Conservation (phyloP, 768 basidiomycete genomes). For the Tricholoma terreum region DNA sequence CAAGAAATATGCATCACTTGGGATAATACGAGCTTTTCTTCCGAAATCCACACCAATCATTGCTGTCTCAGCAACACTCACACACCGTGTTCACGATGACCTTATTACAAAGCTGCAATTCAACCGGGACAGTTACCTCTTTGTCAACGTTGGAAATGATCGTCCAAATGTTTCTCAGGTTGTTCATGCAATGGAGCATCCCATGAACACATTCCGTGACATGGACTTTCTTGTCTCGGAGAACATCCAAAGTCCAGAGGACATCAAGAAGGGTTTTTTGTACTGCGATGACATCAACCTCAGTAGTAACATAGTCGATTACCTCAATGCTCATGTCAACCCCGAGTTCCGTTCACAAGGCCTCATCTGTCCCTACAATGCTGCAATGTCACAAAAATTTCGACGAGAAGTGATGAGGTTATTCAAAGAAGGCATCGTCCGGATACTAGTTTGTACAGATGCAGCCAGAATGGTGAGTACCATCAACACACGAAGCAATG, state of each 20-base stretch:
- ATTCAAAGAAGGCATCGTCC: too few relatives aligned
- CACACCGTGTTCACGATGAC: slow-evolving; percentile 23
- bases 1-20: too few relatives aligned
- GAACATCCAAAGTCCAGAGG: neutral
- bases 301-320: slow-evolving; percentile 23
- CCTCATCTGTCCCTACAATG: slow-evolving; percentile 27
- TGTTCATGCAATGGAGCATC: slow-evolving; percentile 31
- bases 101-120: slow-evolving; percentile 27
- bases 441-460: too few relatives aligned
- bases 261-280: slow-evolving; percentile 26
- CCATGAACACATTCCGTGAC: slow-evolving; percentile 30
- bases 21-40: too few relatives aligned
- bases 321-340: slow-evolving; percentile 17
- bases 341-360: slow-evolving; percentile 8
- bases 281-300: slow-evolving; percentile 27
- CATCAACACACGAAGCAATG: too few relatives aligned
- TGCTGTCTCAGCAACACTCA: too few relatives aligned
- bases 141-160: slow-evolving; percentile 31
- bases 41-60: too few relatives aligned
- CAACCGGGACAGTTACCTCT: slow-evolving; percentile 7
- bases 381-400: slow-evolving; percentile 12
- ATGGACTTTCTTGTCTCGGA: slow-evolving; percentile 30
- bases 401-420: neutral
- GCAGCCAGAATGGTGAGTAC: too few relatives aligned
- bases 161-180: slow-evolving; percentile 31